Evolutionary conservation across 345 rosid genomes (phyloP), one percentile per base, ranked within the genome.

Genomic region (Heritiera fomes): DNA sequence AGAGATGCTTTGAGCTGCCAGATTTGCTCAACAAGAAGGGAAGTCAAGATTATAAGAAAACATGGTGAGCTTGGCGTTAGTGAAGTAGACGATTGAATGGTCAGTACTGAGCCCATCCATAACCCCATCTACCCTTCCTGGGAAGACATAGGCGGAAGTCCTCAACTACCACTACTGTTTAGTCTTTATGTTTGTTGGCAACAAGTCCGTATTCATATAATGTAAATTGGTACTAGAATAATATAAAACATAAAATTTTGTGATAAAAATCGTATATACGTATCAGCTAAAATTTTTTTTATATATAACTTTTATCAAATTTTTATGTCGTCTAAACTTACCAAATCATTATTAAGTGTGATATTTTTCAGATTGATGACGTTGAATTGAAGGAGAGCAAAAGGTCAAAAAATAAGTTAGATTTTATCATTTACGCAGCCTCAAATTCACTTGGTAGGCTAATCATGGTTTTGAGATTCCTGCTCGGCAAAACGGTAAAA

Each of bases 81-180:
- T 68, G 56, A 47, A 32, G 1, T 41, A 63, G 32, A 34, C 43
- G 49, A 8, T 46, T 40, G 80, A 79, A 75, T 77, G 66, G 78
- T 76, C 75, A 73, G 79, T 43, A 8, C 46, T 60, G 58, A 6
- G 12, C 12, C 69, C 60, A 23, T 66, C 85, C 52, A 34, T 34
- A 3, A 34, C 38, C 38, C 38, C 38, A 89, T 77, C 90, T 87
- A 89, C 87, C 91, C 82, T 84, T 87, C 90, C 12, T 6, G 8
- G 43, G 79, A 9, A 52, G 52, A 13, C 32, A 74, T 53, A 43
- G 72, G 10, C 32, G 34, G 15, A 64, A 61, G 40, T 15, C 62
- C 81, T 80, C 81, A 86, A 82, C 89, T 82, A 86, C 82, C 85
- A 53, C 80, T 84, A 82, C 9, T 5, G 0, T 38, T 10, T 34